A percentile compares a stretch with the other conserved stretches of the same genome.
Evolutionary conservation across 1,139 yeast species (phyloP).

Genomic region (Taphrina sp.): DNA sequence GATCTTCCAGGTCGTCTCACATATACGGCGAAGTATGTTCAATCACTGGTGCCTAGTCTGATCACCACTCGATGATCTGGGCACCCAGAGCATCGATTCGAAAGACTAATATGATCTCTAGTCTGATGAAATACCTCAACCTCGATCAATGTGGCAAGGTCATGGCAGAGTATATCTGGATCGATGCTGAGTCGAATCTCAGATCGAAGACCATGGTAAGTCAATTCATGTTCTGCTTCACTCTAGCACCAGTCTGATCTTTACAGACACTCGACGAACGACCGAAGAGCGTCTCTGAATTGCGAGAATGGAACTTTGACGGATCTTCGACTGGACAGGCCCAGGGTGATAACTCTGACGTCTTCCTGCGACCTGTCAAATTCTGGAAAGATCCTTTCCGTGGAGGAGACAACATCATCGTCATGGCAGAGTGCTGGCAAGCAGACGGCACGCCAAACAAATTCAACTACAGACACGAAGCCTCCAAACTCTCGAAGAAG

Average conservation of each 20-base stretch:
- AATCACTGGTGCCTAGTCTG: neutral
- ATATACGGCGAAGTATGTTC: constrained; percentile 16
- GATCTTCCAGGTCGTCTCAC: constrained; percentile 22
- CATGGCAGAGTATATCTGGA: constrained; percentile 97
- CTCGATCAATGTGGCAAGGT: constrained; percentile 82
- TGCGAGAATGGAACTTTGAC: constrained; percentile 99
- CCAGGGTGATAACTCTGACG: constrained; percentile 95
- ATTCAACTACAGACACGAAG: constrained; percentile 96
- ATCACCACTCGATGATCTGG: neutral
- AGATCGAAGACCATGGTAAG: constrained; percentile 79
- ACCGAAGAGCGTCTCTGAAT: constrained; percentile 73
- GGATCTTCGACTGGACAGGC: constrained; percentile 99
- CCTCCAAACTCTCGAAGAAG: constrained; percentile 92
- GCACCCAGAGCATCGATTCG: neutral
- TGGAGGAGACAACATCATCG: constrained; percentile 94
- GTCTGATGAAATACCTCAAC: constrained; percentile 61
- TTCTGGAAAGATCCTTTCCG: constrained; percentile 96
- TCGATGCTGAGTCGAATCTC: constrained; percentile 85
- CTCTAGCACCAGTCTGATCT: neutral
- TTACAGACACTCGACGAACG: constrained; percentile 63
- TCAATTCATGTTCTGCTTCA: neutral
- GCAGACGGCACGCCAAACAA: constrained; percentile 98
- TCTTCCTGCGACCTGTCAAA: constrained; percentile 90
- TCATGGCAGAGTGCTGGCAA: constrained; percentile 95
- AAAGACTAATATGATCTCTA: neutral